Conservation (phyloP, 2,329 filamentous ascomycete species). For the Xylogone sp. region DNA sequence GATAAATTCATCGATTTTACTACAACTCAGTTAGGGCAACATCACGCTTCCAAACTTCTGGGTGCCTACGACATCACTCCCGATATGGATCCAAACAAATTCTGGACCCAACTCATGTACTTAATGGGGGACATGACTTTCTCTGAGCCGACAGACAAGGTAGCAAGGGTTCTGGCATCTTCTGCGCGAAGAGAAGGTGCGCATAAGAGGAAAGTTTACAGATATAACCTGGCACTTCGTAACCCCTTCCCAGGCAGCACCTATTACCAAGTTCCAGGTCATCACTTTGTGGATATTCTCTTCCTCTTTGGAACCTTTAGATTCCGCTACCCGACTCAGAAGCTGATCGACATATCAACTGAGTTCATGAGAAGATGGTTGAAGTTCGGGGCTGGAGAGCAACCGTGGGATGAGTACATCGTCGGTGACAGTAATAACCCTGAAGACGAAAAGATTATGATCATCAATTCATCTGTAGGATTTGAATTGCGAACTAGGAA, state of each 20-base stretch:
- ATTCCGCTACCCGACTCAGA: not conserved
- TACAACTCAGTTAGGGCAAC: not conserved
- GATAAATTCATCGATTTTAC: not conserved
- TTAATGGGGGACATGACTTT: not conserved
- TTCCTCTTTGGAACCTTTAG: not conserved
- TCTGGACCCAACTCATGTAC: not conserved
- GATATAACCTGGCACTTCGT: not conserved
- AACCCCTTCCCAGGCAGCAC: not conserved
- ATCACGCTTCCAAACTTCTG: slow-evolving; percentile 21
- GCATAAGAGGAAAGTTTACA: not conserved
- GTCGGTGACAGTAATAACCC: not conserved
- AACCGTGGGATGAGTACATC: not conserved
- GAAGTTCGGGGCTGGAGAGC: not conserved
- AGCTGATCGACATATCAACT: not conserved
- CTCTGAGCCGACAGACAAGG: not conserved
- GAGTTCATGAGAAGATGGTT: not conserved
- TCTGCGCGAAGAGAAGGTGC: not conserved
- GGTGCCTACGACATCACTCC: slow-evolving; percentile 33
- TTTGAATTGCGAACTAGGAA: not conserved
- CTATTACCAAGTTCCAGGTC: not conserved
- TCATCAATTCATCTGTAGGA: not conserved
- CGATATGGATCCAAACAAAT: slow-evolving; percentile 8
- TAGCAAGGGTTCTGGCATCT: not conserved
- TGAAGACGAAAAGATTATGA: not conserved
- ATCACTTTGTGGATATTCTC: not conserved